Evolutionary conservation across 169 alveolate species (phyloP).

Genomic region (Theileria orientalis): DNA sequence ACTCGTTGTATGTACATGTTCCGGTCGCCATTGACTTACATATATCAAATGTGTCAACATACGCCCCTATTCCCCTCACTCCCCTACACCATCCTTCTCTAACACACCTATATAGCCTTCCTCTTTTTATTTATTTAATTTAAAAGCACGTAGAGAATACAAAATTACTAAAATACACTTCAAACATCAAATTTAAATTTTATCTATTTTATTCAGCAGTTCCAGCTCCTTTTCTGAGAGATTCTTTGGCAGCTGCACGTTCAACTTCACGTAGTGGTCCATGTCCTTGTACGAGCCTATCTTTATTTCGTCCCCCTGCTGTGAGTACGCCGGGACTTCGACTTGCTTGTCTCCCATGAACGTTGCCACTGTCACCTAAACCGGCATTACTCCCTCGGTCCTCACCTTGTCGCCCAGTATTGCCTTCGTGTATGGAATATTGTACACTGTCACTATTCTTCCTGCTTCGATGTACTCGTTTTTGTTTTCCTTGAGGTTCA

Average conservation of each 20-base stretch:
- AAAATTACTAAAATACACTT: no score
- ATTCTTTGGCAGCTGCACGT: constrained; percentile 26
- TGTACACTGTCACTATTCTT: constrained; percentile 18
- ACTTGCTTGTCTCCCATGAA: constrained; percentile 35
- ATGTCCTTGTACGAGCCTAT: constrained; percentile 46
- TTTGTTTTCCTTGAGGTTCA: constrained; percentile 4
- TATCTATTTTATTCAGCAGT: constrained; percentile 19
- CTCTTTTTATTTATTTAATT: no score
- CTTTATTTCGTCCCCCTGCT: constrained; percentile 48
- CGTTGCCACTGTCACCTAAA: constrained; percentile 34
- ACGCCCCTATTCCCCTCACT: no score
- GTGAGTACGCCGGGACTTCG: constrained; percentile 37
- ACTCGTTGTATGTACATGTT: no score
- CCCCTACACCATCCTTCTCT: no score
- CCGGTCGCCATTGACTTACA: no score
- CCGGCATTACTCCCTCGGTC: not conserved
- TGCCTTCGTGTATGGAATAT: constrained; percentile 28
- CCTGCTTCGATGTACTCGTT: constrained; percentile 32
- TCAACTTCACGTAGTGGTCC: constrained; percentile 26
- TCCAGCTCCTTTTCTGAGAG: constrained; percentile 39
- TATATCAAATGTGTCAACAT: no score
- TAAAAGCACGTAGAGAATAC: no score
- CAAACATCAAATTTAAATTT: not conserved
- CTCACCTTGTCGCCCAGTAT: constrained; percentile 54
- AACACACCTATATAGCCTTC: no score